Evolutionary conservation across 2,329 filamentous ascomycete species (phyloP), one percentile per base, ranked within the genome.

Genomic region (Xylaria sp.): DNA sequence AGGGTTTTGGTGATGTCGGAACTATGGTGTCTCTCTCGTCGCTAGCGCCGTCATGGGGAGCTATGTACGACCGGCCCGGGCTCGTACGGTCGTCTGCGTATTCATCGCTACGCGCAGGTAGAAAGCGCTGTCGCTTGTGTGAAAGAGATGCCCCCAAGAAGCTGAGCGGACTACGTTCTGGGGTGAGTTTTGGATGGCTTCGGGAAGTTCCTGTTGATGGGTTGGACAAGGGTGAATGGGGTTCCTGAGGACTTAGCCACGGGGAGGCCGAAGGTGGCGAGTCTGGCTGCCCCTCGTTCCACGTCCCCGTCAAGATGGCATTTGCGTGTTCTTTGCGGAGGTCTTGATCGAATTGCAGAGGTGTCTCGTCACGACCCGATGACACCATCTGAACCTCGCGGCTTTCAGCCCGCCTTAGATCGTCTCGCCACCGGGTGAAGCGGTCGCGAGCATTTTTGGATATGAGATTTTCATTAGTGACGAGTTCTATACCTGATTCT

Each of bases 361-460:
- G 21, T 51, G 50, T 32, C 27, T 58, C 48, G 23, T 35, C 59
- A 47, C 60, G 54, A 32, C 59, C 77, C 21, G 75, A 66, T 29
- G 73, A 72, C 75, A 63, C 72, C 60, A 77, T 66, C 72, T 78
- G 63, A 71, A 75, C 65, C 71, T 79, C 80, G 79, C 86, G 81
- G 65, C 81, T 79, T 70, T 90, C 88, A 13, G 88, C 90, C 65
- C 86, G 84, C 72, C 85, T 85, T 32, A 98, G 83, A 74, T 97
- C 94, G 23, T 89, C 85, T 60, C 84, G 83, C 96, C 96, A 99
- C 68, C 90, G 89, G 53, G 88, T 77, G 83, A 91, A 98, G 50
- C 96, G 90, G 67, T 96, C 91, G 70, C 86, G 86, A 21, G 96
- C 92, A 71, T 90, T 91, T 62, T 87, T 90, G 3, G 95, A 97